These are phyloP conservation scores for Coix lacrymajobi DNA, from an alignment of 176 grass and related monocot genomes.

Conservation along the genomic window DNA sequence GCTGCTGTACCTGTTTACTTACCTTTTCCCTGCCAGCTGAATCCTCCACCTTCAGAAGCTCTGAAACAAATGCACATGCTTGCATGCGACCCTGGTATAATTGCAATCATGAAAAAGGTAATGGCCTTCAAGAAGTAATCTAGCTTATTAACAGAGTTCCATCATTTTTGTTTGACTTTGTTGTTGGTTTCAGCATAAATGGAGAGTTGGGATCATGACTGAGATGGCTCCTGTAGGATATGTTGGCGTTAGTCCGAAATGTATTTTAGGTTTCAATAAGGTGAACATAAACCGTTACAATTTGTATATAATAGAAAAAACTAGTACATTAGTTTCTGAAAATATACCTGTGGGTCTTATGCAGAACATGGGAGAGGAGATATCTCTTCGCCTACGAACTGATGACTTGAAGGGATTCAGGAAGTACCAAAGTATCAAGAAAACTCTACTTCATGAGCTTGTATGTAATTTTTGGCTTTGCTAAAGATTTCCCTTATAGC, in stretches of 20 bases:
- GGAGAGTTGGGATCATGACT: constrained; percentile 89
- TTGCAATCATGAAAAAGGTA: constrained; percentile 99
- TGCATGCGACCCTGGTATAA: constrained; percentile 92
- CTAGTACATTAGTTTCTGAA: not conserved
- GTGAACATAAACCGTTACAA: constrained; percentile 28
- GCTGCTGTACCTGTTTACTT: not conserved
- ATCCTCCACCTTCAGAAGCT: constrained; percentile 80
- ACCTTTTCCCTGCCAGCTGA: constrained; percentile 44
- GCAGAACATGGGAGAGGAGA: constrained; percentile 92
- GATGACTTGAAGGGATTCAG: constrained; percentile 97
- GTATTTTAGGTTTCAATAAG: constrained; percentile 96
- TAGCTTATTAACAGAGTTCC: constrained; percentile 7
- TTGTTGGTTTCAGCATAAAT: constrained; percentile 62
- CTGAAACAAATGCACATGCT: constrained; percentile 99
- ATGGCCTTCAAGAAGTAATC: constrained; percentile 1
- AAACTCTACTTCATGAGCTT: constrained; percentile 95
- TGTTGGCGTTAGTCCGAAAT: constrained; percentile 89
- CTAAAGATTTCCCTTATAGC: not conserved
- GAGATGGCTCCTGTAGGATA: constrained; percentile 97
- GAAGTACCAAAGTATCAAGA: constrained; percentile 93
- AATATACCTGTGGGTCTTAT: constrained; percentile 22
- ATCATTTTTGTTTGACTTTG: constrained; percentile 3
- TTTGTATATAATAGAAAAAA: not conserved
- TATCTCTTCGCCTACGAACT: constrained; percentile 86
- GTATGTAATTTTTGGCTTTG: constrained; percentile 35